Conservation (phyloP, 805 yeast genomes). For the Pichia membranifaciens region DNA sequence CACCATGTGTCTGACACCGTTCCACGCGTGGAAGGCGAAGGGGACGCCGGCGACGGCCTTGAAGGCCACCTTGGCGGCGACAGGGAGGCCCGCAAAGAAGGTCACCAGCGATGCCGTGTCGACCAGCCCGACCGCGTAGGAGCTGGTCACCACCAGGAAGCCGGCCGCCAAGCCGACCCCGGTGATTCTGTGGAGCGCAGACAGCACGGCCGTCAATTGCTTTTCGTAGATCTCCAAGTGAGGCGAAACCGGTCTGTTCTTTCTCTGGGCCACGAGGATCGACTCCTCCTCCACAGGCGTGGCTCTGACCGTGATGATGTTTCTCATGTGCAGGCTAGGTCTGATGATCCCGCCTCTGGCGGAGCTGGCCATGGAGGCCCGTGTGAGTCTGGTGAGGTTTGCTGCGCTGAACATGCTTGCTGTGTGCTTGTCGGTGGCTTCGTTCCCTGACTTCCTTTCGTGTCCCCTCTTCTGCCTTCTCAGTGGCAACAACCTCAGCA, state of each 20-base stretch:
- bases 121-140: conserved; percentile 65
- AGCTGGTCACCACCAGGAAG: conserved; percentile 70
- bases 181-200: conserved; percentile 79
- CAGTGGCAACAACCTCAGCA: too few species aligned
- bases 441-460: too few species aligned
- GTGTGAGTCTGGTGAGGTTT: conserved; percentile 16
- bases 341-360: conserved; percentile 14
- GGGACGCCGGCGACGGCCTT: conserved; percentile 76
- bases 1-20: conserved; percentile 87
- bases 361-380: conserved; percentile 15
- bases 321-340: conserved; percentile 25
- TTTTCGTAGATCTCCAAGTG: conserved; percentile 87
- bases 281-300: conserved; percentile 59
- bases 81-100: conserved; percentile 58
- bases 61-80: conserved; percentile 50
- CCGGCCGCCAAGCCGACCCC: conserved; percentile 79
- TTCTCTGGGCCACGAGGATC: conserved; percentile 74
- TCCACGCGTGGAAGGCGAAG: conserved; percentile 78
- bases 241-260: conserved; percentile 85
- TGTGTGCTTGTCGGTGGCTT: neutral
- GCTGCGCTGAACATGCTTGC: conserved; percentile 9
- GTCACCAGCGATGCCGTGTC: conserved; percentile 50
- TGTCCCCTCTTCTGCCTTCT: too few species aligned
- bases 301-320: conserved; percentile 41
- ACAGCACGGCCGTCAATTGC: conserved; percentile 78